Base-by-base conservation (phyloP, 257 asterid genomes). In the Ballota nigra region DNA sequence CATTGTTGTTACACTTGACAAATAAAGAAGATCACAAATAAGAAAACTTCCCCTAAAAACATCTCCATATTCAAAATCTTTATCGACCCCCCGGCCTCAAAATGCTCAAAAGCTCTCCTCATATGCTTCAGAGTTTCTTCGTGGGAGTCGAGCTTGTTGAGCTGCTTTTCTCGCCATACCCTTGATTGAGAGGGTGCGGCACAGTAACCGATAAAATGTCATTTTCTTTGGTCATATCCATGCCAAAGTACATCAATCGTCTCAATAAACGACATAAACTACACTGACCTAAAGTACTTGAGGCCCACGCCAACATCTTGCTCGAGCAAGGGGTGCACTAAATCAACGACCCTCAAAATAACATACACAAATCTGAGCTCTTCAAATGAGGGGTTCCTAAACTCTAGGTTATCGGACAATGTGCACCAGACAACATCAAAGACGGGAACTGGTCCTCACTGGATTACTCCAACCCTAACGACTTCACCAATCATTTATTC, bases 241-340 rank as follows among this genome's bases (percentile, higher is more conserved):
- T 47, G 68, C 93, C 87, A 87, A 56, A 85, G 83, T 24, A 87
- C 82, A 80, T 85, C 90, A 69, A 83, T 83, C 1, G 93, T 87
- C 77, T 85, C 89, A 62, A 83, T 81, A 28, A 87, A 80, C 23
- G 86, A 78, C 74, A 69, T 71, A 62, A 87, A 83, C 75, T 22
- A 55, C 23, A 79, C 70, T 47, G 36, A 15, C 56, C 71, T 78
- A 16, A 79, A 77, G 71, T 83, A 85, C 75, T 69, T 87, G 2
- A 83, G 82, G 8, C 67, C 83, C 0, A 71, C 77, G 62, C 77
- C 75, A 16, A 45, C 53, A 36, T 77, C 86, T 56, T 83, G 80
- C 83, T 56, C 81, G 3, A 87, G 86, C 76, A 87, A 66, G 6
- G 87, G 85, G 74, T 85, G 93, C 72, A 85, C 69, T 45, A 87